Evolutionary conservation across 2,329 filamentous ascomycete genomes (phyloP), one percentile per base, ranked within the genome.

Genomic region (Aspergillus proliferans): DNA sequence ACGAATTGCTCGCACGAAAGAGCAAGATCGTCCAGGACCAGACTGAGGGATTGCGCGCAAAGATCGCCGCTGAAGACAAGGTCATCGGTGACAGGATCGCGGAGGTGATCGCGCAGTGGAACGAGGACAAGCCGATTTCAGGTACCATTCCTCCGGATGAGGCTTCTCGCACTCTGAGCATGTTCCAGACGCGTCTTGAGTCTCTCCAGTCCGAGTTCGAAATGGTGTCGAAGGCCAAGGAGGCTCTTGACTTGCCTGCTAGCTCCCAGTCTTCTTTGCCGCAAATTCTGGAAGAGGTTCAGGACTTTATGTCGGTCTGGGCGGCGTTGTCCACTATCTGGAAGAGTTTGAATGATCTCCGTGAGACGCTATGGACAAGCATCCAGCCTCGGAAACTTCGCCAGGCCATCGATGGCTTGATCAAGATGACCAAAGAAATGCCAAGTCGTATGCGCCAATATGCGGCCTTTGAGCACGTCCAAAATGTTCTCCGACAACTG

Each of bases 351-450:
- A 93, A 96, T 62, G 92, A 97, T 62, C 86, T 96, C 14, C 84
- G 89, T 26, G 94, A 98, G 61, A 87, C 84, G 46, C 79, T 95
- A 1, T 99, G 94, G 94, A 94, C 86, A 49, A 95, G 88, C 63
- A 87, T 98, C 1, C 90, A 97, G 65, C 92, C 94, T 7, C 83
- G 93, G 55, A 98, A 97, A 72, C 83, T 98, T 50, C 84, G 93
- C 34, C 82, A 87, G 59, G 87, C 88, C 53, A 85, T 99, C 45
- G 92, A 98, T 63, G 85, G 86, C 43, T 80, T 97, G 47, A 88
- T 97, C 68, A 95, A 95, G 76, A 95, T 95, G 81, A 97, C 91
- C 33, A 97, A 95, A 73, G 92, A 97, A 54, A 97, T 98, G 93
- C 93, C 94, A 0, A 95, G 90, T 70, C 85, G 93, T 51, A 97